A percentile compares a stretch with the other conserved stretches of the same genome.
These are phyloP conservation scores for Cyclotella atomus DNA, from an alignment of 108 stramenopile genomes.

Conservation along the genomic window DNA sequence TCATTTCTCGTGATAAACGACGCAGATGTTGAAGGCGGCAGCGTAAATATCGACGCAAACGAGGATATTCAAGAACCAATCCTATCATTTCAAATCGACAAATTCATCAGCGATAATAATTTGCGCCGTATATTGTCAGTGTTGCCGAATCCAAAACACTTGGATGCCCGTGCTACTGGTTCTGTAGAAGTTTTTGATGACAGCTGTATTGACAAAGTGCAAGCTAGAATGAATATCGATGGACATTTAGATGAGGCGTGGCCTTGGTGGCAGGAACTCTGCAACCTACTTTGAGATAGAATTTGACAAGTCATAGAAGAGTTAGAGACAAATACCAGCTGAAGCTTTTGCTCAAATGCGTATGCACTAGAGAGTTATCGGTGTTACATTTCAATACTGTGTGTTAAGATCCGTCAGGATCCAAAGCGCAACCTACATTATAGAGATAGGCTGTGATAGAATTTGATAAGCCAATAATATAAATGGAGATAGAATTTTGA, in stretches of 20 bases:
- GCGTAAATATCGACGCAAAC: background rate
- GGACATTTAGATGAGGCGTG: constrained; percentile 44
- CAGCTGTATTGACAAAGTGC: background rate
- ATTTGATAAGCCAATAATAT: too few relatives aligned
- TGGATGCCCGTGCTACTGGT: constrained; percentile 51
- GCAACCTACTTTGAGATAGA: constrained; percentile 43
- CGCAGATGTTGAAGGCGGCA: constrained; percentile 40
- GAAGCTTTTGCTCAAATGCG: too few relatives aligned
- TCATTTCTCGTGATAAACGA: constrained; percentile 34
- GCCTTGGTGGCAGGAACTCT: constrained; percentile 35
- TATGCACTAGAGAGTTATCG: too few relatives aligned
- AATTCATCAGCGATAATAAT: constrained; percentile 36
- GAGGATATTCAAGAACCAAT: constrained; percentile 12
- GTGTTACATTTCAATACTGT: too few relatives aligned
- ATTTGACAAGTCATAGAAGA: too few relatives aligned
- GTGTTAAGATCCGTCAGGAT: too few relatives aligned
- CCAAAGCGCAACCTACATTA: too few relatives aligned
- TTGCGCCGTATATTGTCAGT: constrained; percentile 34
- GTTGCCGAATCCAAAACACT: constrained; percentile 37
- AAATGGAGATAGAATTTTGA: too few relatives aligned
- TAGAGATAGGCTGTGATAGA: too few relatives aligned
- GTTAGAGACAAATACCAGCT: too few relatives aligned
- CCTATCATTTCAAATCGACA: constrained; percentile 42
- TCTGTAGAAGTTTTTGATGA: constrained; percentile 23
- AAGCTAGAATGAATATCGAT: constrained; percentile 38